phyloP scores from a whole-genome alignment of 352 stramenopile species.

The Pythium brachiatum region DNA sequence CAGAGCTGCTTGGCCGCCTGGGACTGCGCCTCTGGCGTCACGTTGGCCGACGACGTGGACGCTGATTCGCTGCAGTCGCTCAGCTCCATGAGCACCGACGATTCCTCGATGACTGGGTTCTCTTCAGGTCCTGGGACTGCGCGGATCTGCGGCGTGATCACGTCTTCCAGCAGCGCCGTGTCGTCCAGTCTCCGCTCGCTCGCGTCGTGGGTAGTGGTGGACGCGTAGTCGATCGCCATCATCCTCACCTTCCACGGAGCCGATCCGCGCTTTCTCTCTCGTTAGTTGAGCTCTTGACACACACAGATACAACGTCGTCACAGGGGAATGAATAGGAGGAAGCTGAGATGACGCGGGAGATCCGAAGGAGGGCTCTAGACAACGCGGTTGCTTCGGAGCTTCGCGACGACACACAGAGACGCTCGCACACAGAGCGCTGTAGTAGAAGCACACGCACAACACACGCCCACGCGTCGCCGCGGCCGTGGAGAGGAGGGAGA shows the following conservation, averaged over 20 bases:
- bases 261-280: too few species aligned
- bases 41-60: slow-evolving; percentile 11
- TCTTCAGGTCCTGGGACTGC: neutral
- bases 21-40: slow-evolving; percentile 10
- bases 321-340: too few species aligned
- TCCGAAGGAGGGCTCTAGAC: too few species aligned
- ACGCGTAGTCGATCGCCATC: slow-evolving; percentile 4
- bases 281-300: neutral
- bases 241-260: neutral
- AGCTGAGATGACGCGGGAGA: too few species aligned
- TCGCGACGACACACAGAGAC: too few species aligned
- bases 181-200: neutral
- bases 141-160: slow-evolving; percentile 1
- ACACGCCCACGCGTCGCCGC: too few species aligned
- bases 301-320: neutral
- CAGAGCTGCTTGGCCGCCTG: slow-evolving; percentile 24
- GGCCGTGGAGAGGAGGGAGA: neutral
- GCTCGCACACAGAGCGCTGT: too few species aligned
- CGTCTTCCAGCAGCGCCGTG: slow-evolving; percentile 1
- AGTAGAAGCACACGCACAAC: slow-evolving; percentile 4
- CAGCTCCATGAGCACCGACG: slow-evolving; percentile 10
- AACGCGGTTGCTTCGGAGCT: too few species aligned
- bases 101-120: neutral
- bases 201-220: too few species aligned
- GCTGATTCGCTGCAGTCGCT: slow-evolving; percentile 13